These are phyloP conservation scores for Erodium texanum DNA, from an alignment of 441 rosid genomes.

Conservation along the genomic window DNA sequence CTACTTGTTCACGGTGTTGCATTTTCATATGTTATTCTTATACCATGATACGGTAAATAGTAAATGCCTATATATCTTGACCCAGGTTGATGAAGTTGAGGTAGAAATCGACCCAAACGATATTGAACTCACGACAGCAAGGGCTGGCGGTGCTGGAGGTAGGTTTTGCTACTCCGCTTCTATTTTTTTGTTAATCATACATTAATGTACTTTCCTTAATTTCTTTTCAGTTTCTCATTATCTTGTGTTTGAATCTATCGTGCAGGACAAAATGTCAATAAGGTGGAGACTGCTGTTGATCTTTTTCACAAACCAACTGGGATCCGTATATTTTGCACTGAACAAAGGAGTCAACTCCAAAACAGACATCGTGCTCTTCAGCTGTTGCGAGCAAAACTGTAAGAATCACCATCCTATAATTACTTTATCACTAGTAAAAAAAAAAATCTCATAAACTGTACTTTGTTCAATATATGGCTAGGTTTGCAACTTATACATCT, in stretches of 20 bases:
- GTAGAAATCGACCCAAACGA: conserved; percentile 91
- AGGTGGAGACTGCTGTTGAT: conserved; percentile 95
- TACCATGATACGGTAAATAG: background rate
- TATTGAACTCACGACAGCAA: conserved; percentile 82
- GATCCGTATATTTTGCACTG: conserved; percentile 89
- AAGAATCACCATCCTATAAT: conserved; percentile 15
- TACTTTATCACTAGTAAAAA: background rate
- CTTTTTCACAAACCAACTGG: conserved; percentile 87
- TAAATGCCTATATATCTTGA: conserved; percentile 15
- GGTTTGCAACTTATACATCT: conserved; percentile 3
- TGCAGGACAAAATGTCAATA: conserved; percentile 94
- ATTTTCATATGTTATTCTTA: conserved; percentile 3
- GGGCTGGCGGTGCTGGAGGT: conserved; percentile 99
- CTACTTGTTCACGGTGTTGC: background rate
- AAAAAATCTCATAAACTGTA: background rate
- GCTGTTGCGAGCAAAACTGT: conserved; percentile 89
- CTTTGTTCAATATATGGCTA: background rate
- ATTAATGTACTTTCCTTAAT: background rate
- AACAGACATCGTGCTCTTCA: conserved; percentile 75
- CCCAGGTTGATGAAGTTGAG: conserved; percentile 91
- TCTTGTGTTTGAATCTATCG: conserved; percentile 15
- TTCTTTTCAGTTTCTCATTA: background rate
- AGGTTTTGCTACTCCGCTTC: conserved; percentile 15
- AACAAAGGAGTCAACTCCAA: conserved; percentile 76
- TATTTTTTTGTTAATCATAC: background rate